Conservation (phyloP, 1,284 basidiomycete genomes). For the Phlebopus sp. region DNA sequence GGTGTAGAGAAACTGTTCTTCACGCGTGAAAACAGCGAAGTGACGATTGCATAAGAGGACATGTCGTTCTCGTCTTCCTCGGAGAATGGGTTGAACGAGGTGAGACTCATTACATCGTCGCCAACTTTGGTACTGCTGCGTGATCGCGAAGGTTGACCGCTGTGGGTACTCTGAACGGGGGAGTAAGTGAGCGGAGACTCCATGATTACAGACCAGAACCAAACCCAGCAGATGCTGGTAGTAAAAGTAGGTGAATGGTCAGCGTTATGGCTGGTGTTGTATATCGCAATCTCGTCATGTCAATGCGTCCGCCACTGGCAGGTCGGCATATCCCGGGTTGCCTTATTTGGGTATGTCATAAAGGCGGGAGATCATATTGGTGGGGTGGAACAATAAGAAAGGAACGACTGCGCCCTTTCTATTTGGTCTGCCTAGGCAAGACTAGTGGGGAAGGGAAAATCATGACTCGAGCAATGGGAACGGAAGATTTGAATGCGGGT, state of each 20-base stretch:
- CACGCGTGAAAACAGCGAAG: constrained; percentile 72
- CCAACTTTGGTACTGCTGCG: constrained; percentile 57
- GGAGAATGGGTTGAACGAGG: constrained; percentile 82
- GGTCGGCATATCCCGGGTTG: constrained; percentile 9
- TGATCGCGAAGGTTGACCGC: constrained; percentile 50
- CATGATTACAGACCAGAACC: constrained; percentile 15
- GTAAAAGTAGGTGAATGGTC: neutral
- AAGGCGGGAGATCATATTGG: too few species aligned
- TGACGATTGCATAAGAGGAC: constrained; percentile 75
- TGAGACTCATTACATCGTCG: constrained; percentile 70
- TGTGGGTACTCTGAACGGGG: constrained; percentile 38
- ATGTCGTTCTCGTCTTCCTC: constrained; percentile 85
- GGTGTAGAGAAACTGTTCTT: constrained; percentile 72
- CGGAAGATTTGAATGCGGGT: too few species aligned
- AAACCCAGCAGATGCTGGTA: neutral
- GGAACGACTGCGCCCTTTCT: too few species aligned
- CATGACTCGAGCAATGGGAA: too few species aligned
- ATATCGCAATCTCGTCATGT: neutral
- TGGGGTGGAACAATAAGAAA: too few species aligned
- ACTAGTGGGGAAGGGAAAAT: too few species aligned
- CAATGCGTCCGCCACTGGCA: too few species aligned
- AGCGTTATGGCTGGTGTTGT: neutral
- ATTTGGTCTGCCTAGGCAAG: too few species aligned
- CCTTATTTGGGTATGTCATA: constrained; percentile 13
- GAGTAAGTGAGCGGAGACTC: constrained; percentile 35